Evolutionary conservation across 805 yeast genomes (phyloP).

Genomic region (Sungouiozyma intestinalis): DNA sequence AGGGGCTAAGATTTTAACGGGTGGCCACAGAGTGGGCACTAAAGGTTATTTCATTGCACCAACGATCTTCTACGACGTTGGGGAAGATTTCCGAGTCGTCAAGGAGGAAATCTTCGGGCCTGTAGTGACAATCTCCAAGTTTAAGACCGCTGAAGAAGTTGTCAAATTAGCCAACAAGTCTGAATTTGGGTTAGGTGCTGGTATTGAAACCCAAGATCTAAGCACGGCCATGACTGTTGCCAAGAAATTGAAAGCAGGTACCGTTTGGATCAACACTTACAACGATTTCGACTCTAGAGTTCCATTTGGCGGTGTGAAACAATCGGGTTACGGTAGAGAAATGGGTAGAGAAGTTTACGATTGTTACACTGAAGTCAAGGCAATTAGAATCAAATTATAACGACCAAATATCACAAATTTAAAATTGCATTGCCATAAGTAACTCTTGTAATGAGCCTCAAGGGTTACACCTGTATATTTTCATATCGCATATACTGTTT

Average conservation of each 20-base stretch:
- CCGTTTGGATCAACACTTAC: conserved; percentile 73
- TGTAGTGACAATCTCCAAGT: conserved; percentile 60
- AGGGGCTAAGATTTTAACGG: conserved; percentile 58
- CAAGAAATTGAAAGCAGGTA: conserved; percentile 59
- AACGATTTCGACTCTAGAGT: conserved; percentile 65
- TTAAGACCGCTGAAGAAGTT: conserved; percentile 57
- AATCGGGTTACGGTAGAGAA: conserved; percentile 79
- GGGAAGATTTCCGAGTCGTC: conserved; percentile 50
- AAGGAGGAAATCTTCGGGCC: conserved; percentile 76
- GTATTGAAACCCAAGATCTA: conserved; percentile 57
- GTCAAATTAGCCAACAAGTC: conserved; percentile 57
- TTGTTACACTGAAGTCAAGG: conserved; percentile 65
- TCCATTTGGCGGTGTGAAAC: conserved; percentile 77
- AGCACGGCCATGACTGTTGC: conserved; percentile 55
- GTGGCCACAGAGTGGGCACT: conserved; percentile 55
- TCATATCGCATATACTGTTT: no score
- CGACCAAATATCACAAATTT: no score
- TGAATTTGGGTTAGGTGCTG: conserved; percentile 73
- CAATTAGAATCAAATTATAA: conserved; percentile 48
- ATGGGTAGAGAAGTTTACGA: conserved; percentile 74
- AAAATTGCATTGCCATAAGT: no score
- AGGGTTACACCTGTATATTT: no score
- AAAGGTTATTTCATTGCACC: conserved; percentile 69
- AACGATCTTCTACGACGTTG: conserved; percentile 62
- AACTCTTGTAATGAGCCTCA: no score